Conservation (phyloP, 768 basidiomycete genomes). For the Kwoniella sp. region DNA sequence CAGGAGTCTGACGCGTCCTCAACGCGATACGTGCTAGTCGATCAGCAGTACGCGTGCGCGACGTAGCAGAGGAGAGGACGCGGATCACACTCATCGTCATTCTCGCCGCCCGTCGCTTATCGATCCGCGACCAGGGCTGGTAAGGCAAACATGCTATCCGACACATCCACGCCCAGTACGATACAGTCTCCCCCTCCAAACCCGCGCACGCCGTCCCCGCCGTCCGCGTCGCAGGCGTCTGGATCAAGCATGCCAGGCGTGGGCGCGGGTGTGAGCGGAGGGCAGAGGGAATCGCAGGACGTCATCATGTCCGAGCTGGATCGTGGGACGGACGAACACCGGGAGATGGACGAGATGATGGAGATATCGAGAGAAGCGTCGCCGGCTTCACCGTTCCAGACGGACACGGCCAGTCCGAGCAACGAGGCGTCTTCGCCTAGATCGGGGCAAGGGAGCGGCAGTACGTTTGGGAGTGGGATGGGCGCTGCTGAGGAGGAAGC, state of each 20-base stretch:
- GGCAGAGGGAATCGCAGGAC: background rate
- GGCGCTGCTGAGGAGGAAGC: constrained; percentile 6
- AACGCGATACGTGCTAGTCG: too few relatives aligned
- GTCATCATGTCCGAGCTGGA: background rate
- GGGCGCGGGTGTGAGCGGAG: background rate
- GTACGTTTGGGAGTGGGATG: constrained; percentile 6
- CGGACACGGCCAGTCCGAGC: constrained; percentile 4
- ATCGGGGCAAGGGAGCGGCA: constrained; percentile 10
- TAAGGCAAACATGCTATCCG: background rate
- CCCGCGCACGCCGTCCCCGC: background rate
- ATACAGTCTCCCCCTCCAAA: background rate
- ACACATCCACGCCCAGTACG: background rate
- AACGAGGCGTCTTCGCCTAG: constrained; percentile 1
- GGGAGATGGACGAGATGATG: constrained; percentile 2
- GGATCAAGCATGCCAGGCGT: background rate
- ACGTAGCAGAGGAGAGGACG: too few relatives aligned
- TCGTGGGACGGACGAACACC: too few relatives aligned
- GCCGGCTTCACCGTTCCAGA: constrained; percentile 15
- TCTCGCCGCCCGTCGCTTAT: too few relatives aligned
- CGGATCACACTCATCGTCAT: too few relatives aligned
- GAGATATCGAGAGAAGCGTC: constrained; percentile 26
- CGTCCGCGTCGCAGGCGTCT: background rate
- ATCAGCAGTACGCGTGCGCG: too few relatives aligned
- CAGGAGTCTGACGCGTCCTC: too few relatives aligned
- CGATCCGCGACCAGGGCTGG: too few relatives aligned